Base-by-base conservation (phyloP, 768 basidiomycete species). In the Leucosporidium scottii region DNA sequence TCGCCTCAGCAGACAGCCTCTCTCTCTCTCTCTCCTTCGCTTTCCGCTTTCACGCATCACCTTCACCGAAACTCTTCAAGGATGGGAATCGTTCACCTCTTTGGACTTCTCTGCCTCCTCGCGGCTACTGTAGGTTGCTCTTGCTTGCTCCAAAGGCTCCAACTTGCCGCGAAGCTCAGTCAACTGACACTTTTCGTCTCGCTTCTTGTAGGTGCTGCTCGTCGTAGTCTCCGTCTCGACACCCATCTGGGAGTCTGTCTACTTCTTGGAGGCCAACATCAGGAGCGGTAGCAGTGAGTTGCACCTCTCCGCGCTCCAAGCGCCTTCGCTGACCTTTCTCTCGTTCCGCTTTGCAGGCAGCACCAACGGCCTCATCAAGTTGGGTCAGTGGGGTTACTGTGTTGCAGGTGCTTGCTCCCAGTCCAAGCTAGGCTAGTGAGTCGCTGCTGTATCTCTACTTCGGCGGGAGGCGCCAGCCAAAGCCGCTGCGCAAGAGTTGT, bases 371-470 rank as follows among this genome's bases (percentile, higher is more conserved):
- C 9, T 12, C 18, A 28, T 65, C 44, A 58, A 55, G 2, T 27
- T 59, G 27, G 70, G 70, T 21, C 65, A 65, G 61, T 71, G 70
- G 70, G 70, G 70, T n/a, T 44, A 12, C 7, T 68, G 61, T 61
- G 17, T n/a, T 1, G 44, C 28, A 7, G 56, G 27, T 6, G 23
- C 18, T 0, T 66, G 65, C 49, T 58, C 66, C 27, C 17, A 7
- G 9, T 17, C 55, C 0, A 56, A 30, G 25, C 31, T 67, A 15
- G 70, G 70, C 13, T 71, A 71, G 56, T 59, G 61, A 21, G 65
- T 48, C 39, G 39, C 39, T 34, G 39, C 8, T 2, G 8, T 13
- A 2, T 44, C 15, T 10, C 39, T 44, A 2, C 15, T 3, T 44
- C 13, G 8, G 39, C 39, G 39, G 8, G 7, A 44, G 39, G 39